Percentiles rank a stretch among this genome's conserved stretches.
phyloP scores from a whole-genome alignment of 2,329 filamentous ascomycete genomes.

The Dactylellina sp. region DNA sequence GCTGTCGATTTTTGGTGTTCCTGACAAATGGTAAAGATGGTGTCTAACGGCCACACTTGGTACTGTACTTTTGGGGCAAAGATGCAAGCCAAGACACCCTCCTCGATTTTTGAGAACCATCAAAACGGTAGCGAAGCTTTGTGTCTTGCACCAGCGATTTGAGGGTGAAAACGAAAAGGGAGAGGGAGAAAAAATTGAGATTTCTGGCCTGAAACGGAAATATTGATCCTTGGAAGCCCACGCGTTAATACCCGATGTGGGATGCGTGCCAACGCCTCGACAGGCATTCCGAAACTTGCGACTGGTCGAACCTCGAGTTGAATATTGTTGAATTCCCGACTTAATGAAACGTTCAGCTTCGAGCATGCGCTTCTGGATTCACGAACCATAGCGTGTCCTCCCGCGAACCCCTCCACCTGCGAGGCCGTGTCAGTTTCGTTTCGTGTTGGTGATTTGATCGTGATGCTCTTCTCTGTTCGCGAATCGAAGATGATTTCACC shows the following conservation, averaged over 20 bases:
- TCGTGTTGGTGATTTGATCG: slow-evolving; percentile 39
- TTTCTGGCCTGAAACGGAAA: slow-evolving; percentile 33
- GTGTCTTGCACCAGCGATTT: slow-evolving; percentile 23
- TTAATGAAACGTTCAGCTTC: slow-evolving; percentile 24
- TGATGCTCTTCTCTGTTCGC: slow-evolving; percentile 21
- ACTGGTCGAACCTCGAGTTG: slow-evolving; percentile 1
- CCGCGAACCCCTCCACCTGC: slow-evolving; percentile 8
- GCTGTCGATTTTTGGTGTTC: slow-evolving; percentile 34
- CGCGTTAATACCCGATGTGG: slow-evolving; percentile 44
- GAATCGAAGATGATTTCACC: background rate
- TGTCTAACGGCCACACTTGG: slow-evolving; percentile 31
- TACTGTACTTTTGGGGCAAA: slow-evolving; percentile 7
- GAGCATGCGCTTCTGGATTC: slow-evolving; percentile 28
- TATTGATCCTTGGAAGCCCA: slow-evolving; percentile 15
- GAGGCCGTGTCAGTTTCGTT: slow-evolving; percentile 43
- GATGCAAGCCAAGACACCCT: slow-evolving; percentile 35
- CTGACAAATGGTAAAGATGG: slow-evolving; percentile 37
- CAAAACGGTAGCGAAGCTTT: slow-evolving; percentile 43
- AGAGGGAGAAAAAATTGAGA: slow-evolving; percentile 4
- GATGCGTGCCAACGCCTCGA: slow-evolving; percentile 6
- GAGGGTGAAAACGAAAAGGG: slow-evolving; percentile 12
- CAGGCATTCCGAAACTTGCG: slow-evolving; percentile 15
- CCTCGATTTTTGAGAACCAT: slow-evolving; percentile 31
- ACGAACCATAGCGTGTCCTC: slow-evolving; percentile 45
- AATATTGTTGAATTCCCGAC: slow-evolving; percentile 5